A percentile compares a stretch with the other conserved stretches of the same genome.
phyloP scores from a whole-genome alignment of 2,329 filamentous ascomycete species.

The Neonectria punicea region DNA sequence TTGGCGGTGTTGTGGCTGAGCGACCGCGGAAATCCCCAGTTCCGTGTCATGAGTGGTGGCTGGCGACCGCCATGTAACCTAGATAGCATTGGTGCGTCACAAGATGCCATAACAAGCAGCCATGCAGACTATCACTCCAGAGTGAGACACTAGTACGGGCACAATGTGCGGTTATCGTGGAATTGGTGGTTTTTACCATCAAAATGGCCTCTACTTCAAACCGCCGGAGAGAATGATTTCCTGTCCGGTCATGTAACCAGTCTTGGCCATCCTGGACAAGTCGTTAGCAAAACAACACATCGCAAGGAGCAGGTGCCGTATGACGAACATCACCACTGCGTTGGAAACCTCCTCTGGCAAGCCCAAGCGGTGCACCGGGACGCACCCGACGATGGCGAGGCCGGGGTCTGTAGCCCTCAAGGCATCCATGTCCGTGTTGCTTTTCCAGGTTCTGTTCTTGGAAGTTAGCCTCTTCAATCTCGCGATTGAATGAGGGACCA shows the following conservation, averaged over 20 bases:
- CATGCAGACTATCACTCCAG: not conserved
- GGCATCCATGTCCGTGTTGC: conserved; percentile 43
- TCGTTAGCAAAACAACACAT: not conserved
- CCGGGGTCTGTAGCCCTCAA: conserved; percentile 46
- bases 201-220: conserved; percentile 8
- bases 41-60: not conserved
- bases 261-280: conserved; percentile 25
- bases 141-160: too few relatives aligned
- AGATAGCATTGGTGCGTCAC: not conserved
- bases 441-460: conserved; percentile 44
- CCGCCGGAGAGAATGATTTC: conserved; percentile 28
- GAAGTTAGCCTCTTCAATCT: not conserved
- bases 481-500: not conserved
- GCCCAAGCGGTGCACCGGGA: conserved; percentile 49
- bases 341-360: conserved; percentile 49
- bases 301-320: not conserved
- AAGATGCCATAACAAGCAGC: not conserved
- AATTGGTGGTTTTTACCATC: too few relatives aligned
- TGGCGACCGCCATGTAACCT: not conserved
- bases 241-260: conserved; percentile 30
- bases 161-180: too few relatives aligned
- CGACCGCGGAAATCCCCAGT: not conserved
- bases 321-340: conserved; percentile 48
- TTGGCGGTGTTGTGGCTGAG: not conserved
- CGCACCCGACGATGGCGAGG: conserved; percentile 47